Base-by-base conservation (phyloP, 1,284 basidiomycete genomes). In the Vanrija humicola region DNA sequence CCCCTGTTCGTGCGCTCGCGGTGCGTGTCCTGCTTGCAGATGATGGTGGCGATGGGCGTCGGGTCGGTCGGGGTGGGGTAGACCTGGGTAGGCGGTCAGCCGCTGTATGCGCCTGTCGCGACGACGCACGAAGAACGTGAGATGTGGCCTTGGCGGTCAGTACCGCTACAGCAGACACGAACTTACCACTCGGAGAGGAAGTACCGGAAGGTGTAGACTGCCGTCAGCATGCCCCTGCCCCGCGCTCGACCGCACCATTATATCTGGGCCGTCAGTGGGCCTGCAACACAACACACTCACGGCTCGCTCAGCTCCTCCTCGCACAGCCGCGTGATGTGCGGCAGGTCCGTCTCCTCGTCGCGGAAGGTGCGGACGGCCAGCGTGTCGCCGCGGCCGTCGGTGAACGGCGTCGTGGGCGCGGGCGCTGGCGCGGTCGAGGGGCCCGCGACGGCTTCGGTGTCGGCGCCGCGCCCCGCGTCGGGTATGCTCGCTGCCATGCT, bases 1-100 rank as follows among this genome's bases (percentile, higher is more conserved):
- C 95, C 95, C 66, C 95, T 79, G 76, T 91, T 89, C 5, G 84
- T 80, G 52, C 82, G 79, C 64, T 87, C 84, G n/a, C 71, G 64
- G 75, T 97, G 94, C 69, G 83, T 80, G 65, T 91, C 92, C 74
- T 95, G 89, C 79, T 98, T 98, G 82, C 91, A 94, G 26, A 98
- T 88, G 57, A 98, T 89, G 5, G 91, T 90, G 19, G 91, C 95
- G 63, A 96, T 84, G 12, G 91, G 87, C 21, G 78, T 75, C 55
- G 60, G 28, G 7, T 60, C 50, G 1, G 43, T 28, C 8, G 46
- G 38, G 3, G 55, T 47, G 5, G 68, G 63, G 49, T 62, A 70
- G 14, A 66, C 66, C 64, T 66, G 46, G 1, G 2, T 8, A 14
- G 34, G 34, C 1, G 2, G 48, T 57, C 16, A 57, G 55, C 47